Base-by-base conservation (phyloP, 805 yeast species). In the Debaryomyces castellii region DNA sequence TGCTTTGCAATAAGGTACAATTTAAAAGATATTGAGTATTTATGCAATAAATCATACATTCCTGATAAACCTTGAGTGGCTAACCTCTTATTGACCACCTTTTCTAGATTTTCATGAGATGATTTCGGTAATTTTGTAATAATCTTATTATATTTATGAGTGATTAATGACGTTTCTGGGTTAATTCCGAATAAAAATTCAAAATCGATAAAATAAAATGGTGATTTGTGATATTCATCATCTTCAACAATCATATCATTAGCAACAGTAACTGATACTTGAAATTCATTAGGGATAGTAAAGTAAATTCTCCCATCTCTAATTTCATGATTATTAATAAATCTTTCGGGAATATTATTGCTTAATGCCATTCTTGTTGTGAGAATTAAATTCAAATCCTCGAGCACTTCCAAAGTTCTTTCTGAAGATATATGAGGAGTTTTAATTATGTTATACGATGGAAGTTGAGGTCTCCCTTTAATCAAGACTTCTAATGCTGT, bases 401-500 rank as follows among this genome's bases (percentile, higher is more conserved):
- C 69, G 39, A 92, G 64, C 0, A 85, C 84, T 40, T 76, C 74
- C 33, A 88, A 66, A 0, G 87, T 78, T 51, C 80, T 76, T 27
- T 71, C 64, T 1, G 86, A 72, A 3, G 82, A 70, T 4, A 92
- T 69, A 4, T 71, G 72, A 30, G 71, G 63, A 10, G 69, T 64
- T 12, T 78, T 73, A 4, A 84, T 64, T 50, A 81, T 79, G 51
- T 77, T 77, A 59, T 85, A 82, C 0, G 85, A 73, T 2, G 89
- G 83, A 33, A 87, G 72, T 32, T 79, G 82, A 1, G 97, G 96
- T 50, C 85, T 71, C 3, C 96, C 96, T 33, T 79, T 73, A 34
- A 82, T 79, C 44, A 91, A 71, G 0, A 94, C 96, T 59, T 92
- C 95, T 53, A 92, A 69, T 1, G 96, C 89, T 0, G 98, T 91